These are phyloP conservation scores for Pichia insulana DNA, from an alignment of 805 yeast genomes.

Conservation along the genomic window DNA sequence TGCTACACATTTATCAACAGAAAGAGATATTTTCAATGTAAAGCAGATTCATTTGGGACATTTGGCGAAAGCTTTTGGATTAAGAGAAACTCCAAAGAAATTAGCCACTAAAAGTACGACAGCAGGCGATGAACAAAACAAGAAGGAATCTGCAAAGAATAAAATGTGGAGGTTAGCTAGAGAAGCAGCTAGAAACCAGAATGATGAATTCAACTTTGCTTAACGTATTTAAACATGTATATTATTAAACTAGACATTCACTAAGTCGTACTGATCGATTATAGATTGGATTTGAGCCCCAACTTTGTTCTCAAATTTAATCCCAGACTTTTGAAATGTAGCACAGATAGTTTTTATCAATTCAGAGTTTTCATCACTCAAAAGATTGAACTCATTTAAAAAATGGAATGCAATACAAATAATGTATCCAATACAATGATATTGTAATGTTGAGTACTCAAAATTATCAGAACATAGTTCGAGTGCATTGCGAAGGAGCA, in stretches of 20 bases:
- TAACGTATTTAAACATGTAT: conserved; percentile 5
- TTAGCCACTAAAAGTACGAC: conserved; percentile 36
- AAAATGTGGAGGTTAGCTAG: conserved; percentile 72
- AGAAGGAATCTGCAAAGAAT: conserved; percentile 60
- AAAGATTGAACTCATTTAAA: background rate
- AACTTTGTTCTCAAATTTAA: background rate
- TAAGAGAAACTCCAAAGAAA: conserved; percentile 88
- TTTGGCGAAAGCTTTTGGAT: conserved; percentile 87
- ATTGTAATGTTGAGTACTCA: conserved; percentile 6
- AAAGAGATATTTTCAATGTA: conserved; percentile 73
- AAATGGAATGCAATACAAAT: conserved; percentile 8
- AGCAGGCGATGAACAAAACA: conserved; percentile 30
- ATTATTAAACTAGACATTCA: background rate
- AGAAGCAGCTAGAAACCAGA: conserved; percentile 51
- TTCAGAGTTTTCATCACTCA: background rate
- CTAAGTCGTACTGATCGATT: background rate
- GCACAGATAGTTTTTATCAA: background rate
- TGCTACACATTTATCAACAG: conserved; percentile 83
- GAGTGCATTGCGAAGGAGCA: background rate
- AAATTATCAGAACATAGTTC: background rate
- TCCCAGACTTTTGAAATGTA: background rate
- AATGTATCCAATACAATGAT: conserved; percentile 23
- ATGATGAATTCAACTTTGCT: conserved; percentile 64
- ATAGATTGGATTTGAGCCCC: background rate
- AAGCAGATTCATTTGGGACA: conserved; percentile 87